Percentiles rank a stretch among this genome's conserved stretches.
Conservation (phyloP, 768 basidiomycete species). For the Suillus subaureus region DNA sequence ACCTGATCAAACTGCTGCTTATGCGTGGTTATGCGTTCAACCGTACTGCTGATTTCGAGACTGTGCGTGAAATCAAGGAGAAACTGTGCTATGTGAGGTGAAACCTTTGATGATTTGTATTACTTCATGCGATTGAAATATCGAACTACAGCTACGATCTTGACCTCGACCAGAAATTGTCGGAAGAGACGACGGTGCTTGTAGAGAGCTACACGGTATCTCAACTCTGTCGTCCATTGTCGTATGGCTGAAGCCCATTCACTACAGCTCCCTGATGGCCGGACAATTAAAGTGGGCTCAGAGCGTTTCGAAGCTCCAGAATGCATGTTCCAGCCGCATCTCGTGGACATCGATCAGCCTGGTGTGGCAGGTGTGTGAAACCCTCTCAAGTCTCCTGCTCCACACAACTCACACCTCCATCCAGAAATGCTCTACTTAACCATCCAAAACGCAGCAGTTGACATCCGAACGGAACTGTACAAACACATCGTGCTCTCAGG, state of each 20-base stretch:
- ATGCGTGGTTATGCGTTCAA: slow-evolving; percentile 99
- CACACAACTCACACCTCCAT: not conserved
- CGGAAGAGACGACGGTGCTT: slow-evolving; percentile 95
- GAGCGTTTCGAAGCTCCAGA: slow-evolving; percentile 99
- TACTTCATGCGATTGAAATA: not conserved
- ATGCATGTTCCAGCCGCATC: slow-evolving; percentile 99
- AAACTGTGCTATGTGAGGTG: slow-evolving; percentile 97
- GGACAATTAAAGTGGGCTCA: slow-evolving; percentile 95
- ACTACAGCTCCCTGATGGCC: slow-evolving; percentile 87
- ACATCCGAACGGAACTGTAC: slow-evolving; percentile 89
- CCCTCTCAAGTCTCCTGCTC: not conserved
- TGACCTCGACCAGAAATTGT: slow-evolving; percentile 89
- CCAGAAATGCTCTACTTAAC: slow-evolving; percentile 96
- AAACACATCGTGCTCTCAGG: slow-evolving; percentile 98
- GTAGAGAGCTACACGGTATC: slow-evolving; percentile 95
- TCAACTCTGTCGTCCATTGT: not conserved
- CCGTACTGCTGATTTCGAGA: slow-evolving; percentile 99
- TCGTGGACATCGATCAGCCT: slow-evolving; percentile 96
- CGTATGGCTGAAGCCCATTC: slow-evolving; percentile 13
- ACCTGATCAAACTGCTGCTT: slow-evolving; percentile 97
- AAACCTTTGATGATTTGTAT: not conserved
- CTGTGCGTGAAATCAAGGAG: slow-evolving; percentile 98
- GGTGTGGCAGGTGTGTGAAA: slow-evolving; percentile 90
- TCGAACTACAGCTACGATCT: slow-evolving; percentile 77
- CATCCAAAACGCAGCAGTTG: slow-evolving; percentile 89